These are phyloP conservation scores for Withania somnifera DNA, from an alignment of 305 asterid genomes.

Conservation along the genomic window DNA sequence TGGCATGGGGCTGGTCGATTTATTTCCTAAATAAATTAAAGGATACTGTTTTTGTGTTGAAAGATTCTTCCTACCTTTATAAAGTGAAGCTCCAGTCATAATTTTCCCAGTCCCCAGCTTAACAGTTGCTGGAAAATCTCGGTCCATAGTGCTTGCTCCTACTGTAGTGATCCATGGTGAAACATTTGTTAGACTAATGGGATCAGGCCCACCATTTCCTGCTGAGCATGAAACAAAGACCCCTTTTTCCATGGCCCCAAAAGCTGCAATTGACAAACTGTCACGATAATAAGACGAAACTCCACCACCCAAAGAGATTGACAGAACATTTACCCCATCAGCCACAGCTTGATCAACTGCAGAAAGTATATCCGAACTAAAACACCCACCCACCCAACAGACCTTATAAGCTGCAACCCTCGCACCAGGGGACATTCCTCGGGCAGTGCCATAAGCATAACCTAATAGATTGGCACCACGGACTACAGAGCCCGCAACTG, in stretches of 20 bases:
- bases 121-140: slow-evolving; percentile 71
- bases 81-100: slow-evolving; percentile 59
- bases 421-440: slow-evolving; percentile 89
- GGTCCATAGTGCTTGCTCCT: slow-evolving; percentile 89
- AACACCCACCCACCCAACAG: slow-evolving; percentile 93
- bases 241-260: slow-evolving; percentile 92
- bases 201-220: slow-evolving; percentile 96
- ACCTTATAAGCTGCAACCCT: slow-evolving; percentile 82
- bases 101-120: slow-evolving; percentile 54
- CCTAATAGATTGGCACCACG: slow-evolving; percentile 75
- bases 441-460: slow-evolving; percentile 68
- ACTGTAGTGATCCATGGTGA: slow-evolving; percentile 93
- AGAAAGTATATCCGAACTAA: slow-evolving; percentile 78
- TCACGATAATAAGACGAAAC: slow-evolving; percentile 65
- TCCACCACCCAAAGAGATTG: slow-evolving; percentile 92
- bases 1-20: slow-evolving; percentile 51
- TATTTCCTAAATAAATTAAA: slow-evolving; percentile 54
- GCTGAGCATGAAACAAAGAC: slow-evolving; percentile 81
- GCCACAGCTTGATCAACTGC: slow-evolving; percentile 93
- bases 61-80: slow-evolving; percentile 46
- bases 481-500: slow-evolving; percentile 59
- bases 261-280: slow-evolving; percentile 66
- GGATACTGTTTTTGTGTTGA: slow-evolving; percentile 26
- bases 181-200: slow-evolving; percentile 75
- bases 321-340: slow-evolving; percentile 71